phyloP scores from a whole-genome alignment of 2,329 filamentous ascomycete species.

The Cordyceps sp. region DNA sequence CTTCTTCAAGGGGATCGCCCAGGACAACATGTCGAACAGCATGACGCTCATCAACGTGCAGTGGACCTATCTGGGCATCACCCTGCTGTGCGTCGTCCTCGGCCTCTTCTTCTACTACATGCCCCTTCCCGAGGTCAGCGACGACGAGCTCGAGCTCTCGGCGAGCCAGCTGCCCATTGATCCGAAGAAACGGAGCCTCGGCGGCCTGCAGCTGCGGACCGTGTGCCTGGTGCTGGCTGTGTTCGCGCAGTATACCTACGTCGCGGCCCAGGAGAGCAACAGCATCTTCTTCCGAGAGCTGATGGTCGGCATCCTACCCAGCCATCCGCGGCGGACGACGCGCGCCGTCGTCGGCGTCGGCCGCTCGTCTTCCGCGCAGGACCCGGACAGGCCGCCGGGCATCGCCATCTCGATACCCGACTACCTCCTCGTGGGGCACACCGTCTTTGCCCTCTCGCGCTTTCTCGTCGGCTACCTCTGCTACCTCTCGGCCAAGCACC shows the following conservation, averaged over 20 bases:
- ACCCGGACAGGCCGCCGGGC: slow-evolving; percentile 19
- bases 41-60: slow-evolving; percentile 55
- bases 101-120: slow-evolving; percentile 55
- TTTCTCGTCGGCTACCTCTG: slow-evolving; percentile 52
- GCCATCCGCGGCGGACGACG: no score
- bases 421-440: slow-evolving; percentile 57
- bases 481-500: slow-evolving; percentile 30
- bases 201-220: slow-evolving; percentile 36
- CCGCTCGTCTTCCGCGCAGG: no score
- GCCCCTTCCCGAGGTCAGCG: slow-evolving; percentile 44
- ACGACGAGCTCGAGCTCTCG: slow-evolving; percentile 33
- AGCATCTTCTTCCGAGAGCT: slow-evolving; percentile 43
- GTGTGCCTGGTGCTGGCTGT: slow-evolving; percentile 52
- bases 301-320: no score
- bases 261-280: slow-evolving; percentile 54
- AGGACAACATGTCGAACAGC: slow-evolving; percentile 9
- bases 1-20: slow-evolving; percentile 48
- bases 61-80: slow-evolving; percentile 74
- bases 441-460: slow-evolving; percentile 56
- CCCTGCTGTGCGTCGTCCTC: slow-evolving; percentile 54
- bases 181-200: slow-evolving; percentile 27
- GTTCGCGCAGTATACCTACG: slow-evolving; percentile 63
- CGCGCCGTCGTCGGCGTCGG: no score
- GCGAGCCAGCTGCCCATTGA: slow-evolving; percentile 31
- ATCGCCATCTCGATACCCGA: slow-evolving; percentile 40